Base-by-base conservation (phyloP, 2,329 filamentous ascomycete species). In the Aurifilum marmelostoma region DNA sequence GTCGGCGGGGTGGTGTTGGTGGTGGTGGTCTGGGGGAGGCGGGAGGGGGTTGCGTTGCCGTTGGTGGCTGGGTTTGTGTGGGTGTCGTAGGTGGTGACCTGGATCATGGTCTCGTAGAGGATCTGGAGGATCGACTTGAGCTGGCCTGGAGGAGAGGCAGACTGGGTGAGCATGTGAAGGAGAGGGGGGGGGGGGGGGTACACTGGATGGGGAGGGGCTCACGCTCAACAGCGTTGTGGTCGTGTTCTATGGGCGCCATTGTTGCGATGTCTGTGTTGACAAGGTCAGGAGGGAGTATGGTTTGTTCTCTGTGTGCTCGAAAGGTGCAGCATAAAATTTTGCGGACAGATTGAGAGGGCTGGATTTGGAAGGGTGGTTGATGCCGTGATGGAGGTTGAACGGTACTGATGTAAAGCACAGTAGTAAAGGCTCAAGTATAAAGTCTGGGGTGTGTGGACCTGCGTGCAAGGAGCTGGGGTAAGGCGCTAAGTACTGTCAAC, bases 111-210 rank as follows among this genome's bases (percentile, higher is more conserved):
- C 73, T 88, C 83, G 82, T 88, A 90, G 54, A 90, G 83, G 73
- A 88, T 86, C 75, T 89, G 87, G 77, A 90, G 88, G 71, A 88
- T 82, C 74, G 88, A 83, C 75, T 89, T 87, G 79, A 89, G 81
- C 78, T 87, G 82, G 73, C 84, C 87, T 89, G 74, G 5, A 39
- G 39, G 9, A 12, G 21, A 21, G 12, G 16, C n/a, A 14, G 12
- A 3, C 39, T 24, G 12, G n/a, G 52, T 47, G 37, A 24, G 63
- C 37, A 47, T 21, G 56, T 65, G n/a, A 27, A 18, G 34, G 8
- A 29, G 32, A 34, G 14, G 29, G 16, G 18, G 1, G 7, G 12
- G 21, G 4, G 60, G 32, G 9, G 37, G 37, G n/a, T n/a, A n/a
- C n/a, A 39, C 6, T 2, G 37, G 37, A 39, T 6, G 37, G 32